Percentiles rank a stretch among this genome's conserved stretches.
Conservation (phyloP, 2,329 filamentous ascomycete genomes). For the Elsinoe perseae region DNA sequence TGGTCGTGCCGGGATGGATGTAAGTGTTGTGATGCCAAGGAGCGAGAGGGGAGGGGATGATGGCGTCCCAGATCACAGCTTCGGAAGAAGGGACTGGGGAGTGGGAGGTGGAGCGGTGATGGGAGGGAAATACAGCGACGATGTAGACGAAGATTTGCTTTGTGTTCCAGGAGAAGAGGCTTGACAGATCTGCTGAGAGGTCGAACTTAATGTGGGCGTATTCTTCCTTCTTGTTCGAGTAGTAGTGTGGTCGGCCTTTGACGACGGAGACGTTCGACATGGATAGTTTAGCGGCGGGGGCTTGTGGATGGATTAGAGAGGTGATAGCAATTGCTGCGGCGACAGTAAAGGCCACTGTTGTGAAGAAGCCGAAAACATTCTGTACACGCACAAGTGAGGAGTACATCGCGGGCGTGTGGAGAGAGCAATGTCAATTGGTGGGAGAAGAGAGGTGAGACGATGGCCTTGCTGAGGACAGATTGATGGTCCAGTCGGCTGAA, state of each 20-base stretch:
- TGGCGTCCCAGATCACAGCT: slow-evolving; percentile 91
- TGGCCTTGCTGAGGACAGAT: slow-evolving; percentile 7
- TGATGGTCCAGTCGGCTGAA: slow-evolving; percentile 12
- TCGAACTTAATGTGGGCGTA: slow-evolving; percentile 93
- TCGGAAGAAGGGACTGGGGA: slow-evolving; percentile 41
- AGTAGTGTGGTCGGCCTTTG: slow-evolving; percentile 91
- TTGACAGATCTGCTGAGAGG: slow-evolving; percentile 65
- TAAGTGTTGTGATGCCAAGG: slow-evolving; percentile 45
- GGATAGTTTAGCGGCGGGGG: slow-evolving; percentile 56
- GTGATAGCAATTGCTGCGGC: slow-evolving; percentile 73
- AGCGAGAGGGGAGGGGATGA: slow-evolving; percentile 69
- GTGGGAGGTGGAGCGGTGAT: slow-evolving; percentile 27
- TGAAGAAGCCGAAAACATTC: slow-evolving; percentile 97
- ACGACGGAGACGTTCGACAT: slow-evolving; percentile 82
- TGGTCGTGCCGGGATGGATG: slow-evolving; percentile 49
- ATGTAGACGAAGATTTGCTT: slow-evolving; percentile 98
- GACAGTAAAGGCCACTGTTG: slow-evolving; percentile 78
- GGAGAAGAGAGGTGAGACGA: background rate
- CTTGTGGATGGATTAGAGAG: slow-evolving; percentile 62
- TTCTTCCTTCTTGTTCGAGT: slow-evolving; percentile 85
- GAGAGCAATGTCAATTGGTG: slow-evolving; percentile 8
- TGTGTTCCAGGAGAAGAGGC: slow-evolving; percentile 98
- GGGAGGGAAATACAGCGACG: slow-evolving; percentile 61
- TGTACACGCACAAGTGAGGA: slow-evolving; percentile 77
- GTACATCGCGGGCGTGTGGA: slow-evolving; percentile 58